Percentiles rank a stretch among this genome's conserved stretches.
phyloP scores from a whole-genome alignment of 768 basidiomycete genomes.

The Filobasidium wieringae region DNA sequence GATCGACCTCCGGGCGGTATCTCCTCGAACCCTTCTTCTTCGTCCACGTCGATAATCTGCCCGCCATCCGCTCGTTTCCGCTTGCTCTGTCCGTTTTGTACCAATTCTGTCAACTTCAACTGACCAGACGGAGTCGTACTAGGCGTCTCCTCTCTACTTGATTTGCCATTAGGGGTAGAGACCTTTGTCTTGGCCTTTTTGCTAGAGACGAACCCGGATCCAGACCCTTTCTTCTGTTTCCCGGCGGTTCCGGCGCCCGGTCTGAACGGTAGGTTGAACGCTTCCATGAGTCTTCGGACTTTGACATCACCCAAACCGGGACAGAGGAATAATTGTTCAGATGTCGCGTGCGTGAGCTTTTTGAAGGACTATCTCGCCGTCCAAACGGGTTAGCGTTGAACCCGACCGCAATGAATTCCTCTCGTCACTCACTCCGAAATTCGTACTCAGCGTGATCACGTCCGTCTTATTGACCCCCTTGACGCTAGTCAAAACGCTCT shows the following conservation, averaged over 20 bases:
- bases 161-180: background rate
- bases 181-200: no score
- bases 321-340: constrained; percentile 64
- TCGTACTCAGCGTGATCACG: constrained; percentile 76
- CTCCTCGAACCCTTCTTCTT: background rate
- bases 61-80: background rate
- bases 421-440: constrained; percentile 80
- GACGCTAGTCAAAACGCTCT: constrained; percentile 71
- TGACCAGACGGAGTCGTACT: background rate
- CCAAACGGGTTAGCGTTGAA: no score
- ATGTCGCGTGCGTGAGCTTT: constrained; percentile 59
- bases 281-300: constrained; percentile 77
- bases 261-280: constrained; percentile 73
- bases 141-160: background rate
- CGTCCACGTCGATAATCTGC: background rate
- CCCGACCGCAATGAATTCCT: no score
- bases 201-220: no score
- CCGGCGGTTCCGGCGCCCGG: constrained; percentile 22
- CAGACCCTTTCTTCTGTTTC: background rate
- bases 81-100: background rate
- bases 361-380: constrained; percentile 85
- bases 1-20: background rate
- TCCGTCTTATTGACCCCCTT: constrained; percentile 96
- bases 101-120: background rate
- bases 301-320: constrained; percentile 93